phyloP scores from a whole-genome alignment of 2,329 filamentous ascomycete genomes.

The Blastomyces parvus region DNA sequence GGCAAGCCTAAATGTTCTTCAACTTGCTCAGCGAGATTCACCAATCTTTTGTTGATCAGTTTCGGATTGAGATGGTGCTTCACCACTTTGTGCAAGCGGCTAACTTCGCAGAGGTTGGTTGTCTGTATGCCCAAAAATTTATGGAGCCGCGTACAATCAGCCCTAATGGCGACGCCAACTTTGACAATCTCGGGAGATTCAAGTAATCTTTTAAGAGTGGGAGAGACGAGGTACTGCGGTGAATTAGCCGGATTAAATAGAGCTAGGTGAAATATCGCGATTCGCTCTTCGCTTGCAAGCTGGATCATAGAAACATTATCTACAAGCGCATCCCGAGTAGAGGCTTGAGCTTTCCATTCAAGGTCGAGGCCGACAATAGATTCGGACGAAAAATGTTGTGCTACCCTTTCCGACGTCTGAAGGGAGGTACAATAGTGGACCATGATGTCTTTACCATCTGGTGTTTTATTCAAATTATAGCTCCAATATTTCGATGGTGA shows the following conservation, averaged over 20 bases:
- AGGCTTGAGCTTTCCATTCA: constrained; percentile 61
- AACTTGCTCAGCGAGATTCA: constrained; percentile 60
- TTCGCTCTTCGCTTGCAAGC: constrained; percentile 63
- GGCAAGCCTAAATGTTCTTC: constrained; percentile 62
- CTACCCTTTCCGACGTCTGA: constrained; percentile 56
- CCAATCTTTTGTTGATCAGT: constrained; percentile 55
- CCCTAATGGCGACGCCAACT: constrained; percentile 64
- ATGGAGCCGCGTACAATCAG: constrained; percentile 58
- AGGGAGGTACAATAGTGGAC: constrained; percentile 70
- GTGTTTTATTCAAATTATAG: constrained; percentile 37
- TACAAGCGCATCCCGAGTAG: constrained; percentile 43
- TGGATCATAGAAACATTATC: constrained; percentile 74
- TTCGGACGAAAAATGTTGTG: constrained; percentile 57
- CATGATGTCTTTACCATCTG: constrained; percentile 45
- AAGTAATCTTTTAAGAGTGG: constrained; percentile 61
- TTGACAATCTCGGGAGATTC: constrained; percentile 63
- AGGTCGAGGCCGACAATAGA: constrained; percentile 77
- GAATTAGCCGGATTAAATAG: constrained; percentile 43
- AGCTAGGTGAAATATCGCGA: constrained; percentile 75
- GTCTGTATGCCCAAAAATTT: constrained; percentile 57
- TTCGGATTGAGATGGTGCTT: constrained; percentile 49
- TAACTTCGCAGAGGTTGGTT: constrained; percentile 66
- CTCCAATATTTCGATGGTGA: constrained; percentile 2
- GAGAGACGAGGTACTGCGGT: constrained; percentile 52
- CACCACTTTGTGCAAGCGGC: constrained; percentile 69